These are phyloP conservation scores for Rhododendron kiyosumense DNA, from an alignment of 148 eudicot genomes.

Conservation along the genomic window DNA sequence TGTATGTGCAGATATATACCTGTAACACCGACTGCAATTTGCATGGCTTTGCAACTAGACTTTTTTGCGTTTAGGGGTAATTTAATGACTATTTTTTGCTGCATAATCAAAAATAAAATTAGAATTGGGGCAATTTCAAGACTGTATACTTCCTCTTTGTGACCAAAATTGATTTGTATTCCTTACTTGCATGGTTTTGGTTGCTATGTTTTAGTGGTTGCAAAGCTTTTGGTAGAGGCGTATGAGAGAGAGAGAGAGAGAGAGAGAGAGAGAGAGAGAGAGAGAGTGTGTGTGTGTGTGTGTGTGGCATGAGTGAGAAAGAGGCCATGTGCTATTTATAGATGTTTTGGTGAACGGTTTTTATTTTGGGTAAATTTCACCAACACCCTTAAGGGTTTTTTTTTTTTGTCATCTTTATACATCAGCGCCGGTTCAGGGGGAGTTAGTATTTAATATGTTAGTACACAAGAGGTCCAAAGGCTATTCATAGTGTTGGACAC, in stretches of 20 bases:
- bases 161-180: not conserved
- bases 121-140: not conserved
- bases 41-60: not conserved
- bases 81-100: not conserved
- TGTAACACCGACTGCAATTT: not conserved
- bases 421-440: too few relatives aligned
- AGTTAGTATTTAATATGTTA: too few relatives aligned
- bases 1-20: not conserved
- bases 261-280: not conserved
- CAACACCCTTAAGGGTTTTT: too few relatives aligned
- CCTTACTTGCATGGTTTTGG: not conserved
- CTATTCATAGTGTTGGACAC: fast-evolving
- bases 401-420: too few relatives aligned
- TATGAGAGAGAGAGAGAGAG: not conserved
- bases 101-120: not conserved
- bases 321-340: not conserved
- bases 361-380: too few relatives aligned
- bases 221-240: not conserved
- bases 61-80: not conserved
- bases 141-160: not conserved
- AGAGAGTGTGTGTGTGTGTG: not conserved
- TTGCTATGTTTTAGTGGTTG: not conserved
- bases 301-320: not conserved
- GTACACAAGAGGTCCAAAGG: too few relatives aligned
- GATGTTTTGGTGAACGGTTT: not conserved